Percentiles rank a stretch among this genome's conserved stretches.
Conservation (phyloP, 2,329 filamentous ascomycete genomes). For the Talaromyces verruculosus region DNA sequence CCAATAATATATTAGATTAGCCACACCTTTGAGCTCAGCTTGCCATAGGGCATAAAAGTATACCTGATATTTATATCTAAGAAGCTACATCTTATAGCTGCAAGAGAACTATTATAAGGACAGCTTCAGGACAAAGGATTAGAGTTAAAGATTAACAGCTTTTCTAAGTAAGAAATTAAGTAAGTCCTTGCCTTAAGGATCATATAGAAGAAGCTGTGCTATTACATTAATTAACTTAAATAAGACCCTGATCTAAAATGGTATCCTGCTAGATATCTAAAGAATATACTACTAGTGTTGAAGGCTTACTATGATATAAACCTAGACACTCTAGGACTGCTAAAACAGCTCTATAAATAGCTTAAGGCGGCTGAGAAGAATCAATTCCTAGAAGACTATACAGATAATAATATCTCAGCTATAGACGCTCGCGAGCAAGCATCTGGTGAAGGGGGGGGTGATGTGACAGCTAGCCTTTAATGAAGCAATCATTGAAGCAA, state of each 20-base stretch:
- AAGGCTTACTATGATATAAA: too few species aligned
- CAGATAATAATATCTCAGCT: background rate
- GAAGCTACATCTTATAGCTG: too few species aligned
- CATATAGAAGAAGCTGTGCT: background rate
- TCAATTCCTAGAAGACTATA: background rate
- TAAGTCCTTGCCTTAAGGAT: background rate
- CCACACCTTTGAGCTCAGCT: background rate
- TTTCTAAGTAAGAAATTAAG: background rate
- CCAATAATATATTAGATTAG: background rate
- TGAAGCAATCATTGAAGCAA: too few species aligned
- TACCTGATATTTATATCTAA: too few species aligned
- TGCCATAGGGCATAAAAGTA: background rate
- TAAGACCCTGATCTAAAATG: background rate
- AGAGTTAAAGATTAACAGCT: background rate
- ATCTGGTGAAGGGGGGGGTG: background rate
- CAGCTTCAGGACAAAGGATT: background rate
- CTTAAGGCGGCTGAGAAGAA: background rate
- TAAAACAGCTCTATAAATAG: background rate
- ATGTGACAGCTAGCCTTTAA: background rate
- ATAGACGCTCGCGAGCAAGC: background rate
- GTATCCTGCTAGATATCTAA: background rate
- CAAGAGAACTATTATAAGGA: background rate
- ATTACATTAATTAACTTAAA: background rate
- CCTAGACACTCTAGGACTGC: background rate
- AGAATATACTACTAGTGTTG: too few species aligned